Percentiles rank a stretch among this genome's conserved stretches.
These are phyloP conservation scores for Dujonia santamariae DNA, from an alignment of 1,139 yeast species.

Conservation along the genomic window DNA sequence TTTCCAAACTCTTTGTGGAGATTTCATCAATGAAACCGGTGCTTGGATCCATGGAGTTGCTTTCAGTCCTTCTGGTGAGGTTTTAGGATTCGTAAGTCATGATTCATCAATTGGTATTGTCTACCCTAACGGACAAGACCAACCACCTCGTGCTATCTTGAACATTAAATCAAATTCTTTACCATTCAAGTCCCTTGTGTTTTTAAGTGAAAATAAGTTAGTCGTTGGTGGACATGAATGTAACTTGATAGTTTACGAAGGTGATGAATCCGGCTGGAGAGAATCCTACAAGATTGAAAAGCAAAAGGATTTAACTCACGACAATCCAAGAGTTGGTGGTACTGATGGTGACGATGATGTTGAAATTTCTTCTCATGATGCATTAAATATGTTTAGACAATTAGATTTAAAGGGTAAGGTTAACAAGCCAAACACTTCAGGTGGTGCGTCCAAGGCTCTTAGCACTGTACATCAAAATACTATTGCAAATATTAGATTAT, in stretches of 20 bases:
- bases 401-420: slow-evolving; percentile 90
- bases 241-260: slow-evolving; percentile 83
- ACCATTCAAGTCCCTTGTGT: slow-evolving; percentile 77
- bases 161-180: slow-evolving; percentile 67
- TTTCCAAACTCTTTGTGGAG: slow-evolving; percentile 90
- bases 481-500: slow-evolving; percentile 70
- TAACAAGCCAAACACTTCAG: slow-evolving; percentile 34
- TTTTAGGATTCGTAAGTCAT: slow-evolving; percentile 75
- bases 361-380: slow-evolving; percentile 72
- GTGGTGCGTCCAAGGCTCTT: slow-evolving; percentile 47
- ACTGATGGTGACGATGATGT: slow-evolving; percentile 48
- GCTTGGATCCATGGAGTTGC: slow-evolving; percentile 93
- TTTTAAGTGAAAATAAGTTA: slow-evolving; percentile 61
- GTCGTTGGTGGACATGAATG: slow-evolving; percentile 93
- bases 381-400: slow-evolving; percentile 93
- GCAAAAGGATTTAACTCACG: slow-evolving; percentile 43
- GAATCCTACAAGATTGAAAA: slow-evolving; percentile 63
- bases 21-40: slow-evolving; percentile 70
- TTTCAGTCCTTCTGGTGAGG: slow-evolving; percentile 78
- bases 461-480: slow-evolving; percentile 90
- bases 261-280: slow-evolving; percentile 66
- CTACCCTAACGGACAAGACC: slow-evolving; percentile 72
- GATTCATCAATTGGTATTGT: slow-evolving; percentile 76
- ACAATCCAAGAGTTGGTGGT: slow-evolving; percentile 21
- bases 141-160: slow-evolving; percentile 39